Conservation (phyloP, 768 basidiomycete species). For the Astraeus odoratus region DNA sequence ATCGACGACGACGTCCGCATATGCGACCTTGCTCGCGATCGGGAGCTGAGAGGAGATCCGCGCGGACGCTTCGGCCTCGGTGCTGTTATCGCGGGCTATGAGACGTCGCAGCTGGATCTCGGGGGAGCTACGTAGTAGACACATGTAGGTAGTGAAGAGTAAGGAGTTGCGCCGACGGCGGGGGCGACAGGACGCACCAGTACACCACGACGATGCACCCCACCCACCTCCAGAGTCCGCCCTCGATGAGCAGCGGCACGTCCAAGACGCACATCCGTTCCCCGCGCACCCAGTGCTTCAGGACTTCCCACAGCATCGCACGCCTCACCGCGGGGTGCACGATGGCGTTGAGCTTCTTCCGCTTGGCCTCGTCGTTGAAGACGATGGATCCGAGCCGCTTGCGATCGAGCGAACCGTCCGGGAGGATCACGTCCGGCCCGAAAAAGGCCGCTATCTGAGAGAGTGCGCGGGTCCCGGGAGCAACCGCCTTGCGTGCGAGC, state of each 20-base stretch:
- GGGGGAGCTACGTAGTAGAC: constrained; percentile 52
- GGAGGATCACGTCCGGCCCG: constrained; percentile 57
- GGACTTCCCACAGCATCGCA: constrained; percentile 64
- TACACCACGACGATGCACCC: constrained; percentile 85
- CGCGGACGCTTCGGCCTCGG: constrained; percentile 58
- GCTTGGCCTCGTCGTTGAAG: constrained; percentile 68
- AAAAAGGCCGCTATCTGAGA: constrained; percentile 61
- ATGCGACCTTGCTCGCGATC: constrained; percentile 70
- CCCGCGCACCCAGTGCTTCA: constrained; percentile 71
- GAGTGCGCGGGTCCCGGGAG: constrained; percentile 74
- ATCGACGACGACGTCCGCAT: constrained; percentile 82
- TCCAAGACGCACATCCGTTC: constrained; percentile 79
- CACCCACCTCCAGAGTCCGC: constrained; percentile 76
- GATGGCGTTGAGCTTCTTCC: constrained; percentile 73
- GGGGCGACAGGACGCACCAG: constrained; percentile 49
- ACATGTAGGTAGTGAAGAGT: neutral
- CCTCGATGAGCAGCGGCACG: constrained; percentile 88
- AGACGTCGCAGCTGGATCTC: constrained; percentile 82
- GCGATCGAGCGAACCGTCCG: constrained; percentile 73
- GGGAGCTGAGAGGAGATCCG: constrained; percentile 79
- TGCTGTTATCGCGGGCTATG: constrained; percentile 64
- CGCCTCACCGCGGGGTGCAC: constrained; percentile 87
- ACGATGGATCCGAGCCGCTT: constrained; percentile 78
- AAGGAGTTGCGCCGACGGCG: neutral
- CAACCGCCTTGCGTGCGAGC: constrained; percentile 79